phyloP scores from a whole-genome alignment of 1,284 basidiomycete genomes.

The Rhodotorula sp. region DNA sequence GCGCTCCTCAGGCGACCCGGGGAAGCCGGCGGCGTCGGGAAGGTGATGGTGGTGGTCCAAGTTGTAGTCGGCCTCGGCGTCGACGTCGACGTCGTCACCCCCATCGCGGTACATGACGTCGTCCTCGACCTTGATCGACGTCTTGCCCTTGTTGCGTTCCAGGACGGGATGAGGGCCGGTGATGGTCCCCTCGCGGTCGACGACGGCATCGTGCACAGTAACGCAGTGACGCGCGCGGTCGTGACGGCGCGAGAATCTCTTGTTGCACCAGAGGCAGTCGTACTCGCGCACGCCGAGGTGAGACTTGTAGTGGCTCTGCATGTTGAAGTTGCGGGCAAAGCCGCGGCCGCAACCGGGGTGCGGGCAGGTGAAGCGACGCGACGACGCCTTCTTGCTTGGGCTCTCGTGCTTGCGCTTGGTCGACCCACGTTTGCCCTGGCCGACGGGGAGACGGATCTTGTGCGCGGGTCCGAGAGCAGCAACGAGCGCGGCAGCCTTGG shows the following conservation, averaged over 20 bases:
- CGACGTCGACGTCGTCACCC: not conserved
- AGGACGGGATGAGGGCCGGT: slow-evolving; percentile 1
- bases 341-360: slow-evolving; percentile 40
- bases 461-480: slow-evolving; percentile 9
- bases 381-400: slow-evolving; percentile 26
- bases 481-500: not conserved
- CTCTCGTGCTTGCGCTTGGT: slow-evolving; percentile 17
- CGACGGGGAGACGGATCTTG: slow-evolving; percentile 30
- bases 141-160: not conserved
- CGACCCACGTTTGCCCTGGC: slow-evolving; percentile 26
- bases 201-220: slow-evolving; percentile 39
- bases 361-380: slow-evolving; percentile 39
- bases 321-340: slow-evolving; percentile 46
- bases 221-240: slow-evolving; percentile 44
- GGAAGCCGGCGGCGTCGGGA: not conserved
- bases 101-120: not conserved
- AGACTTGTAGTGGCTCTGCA: slow-evolving; percentile 41
- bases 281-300: slow-evolving; percentile 41
- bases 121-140: not conserved
- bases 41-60: not conserved
- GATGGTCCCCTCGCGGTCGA: slow-evolving; percentile 29
- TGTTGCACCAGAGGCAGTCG: slow-evolving; percentile 42
- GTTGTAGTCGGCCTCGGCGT: not conserved
- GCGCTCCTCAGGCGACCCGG: slow-evolving; percentile 3
- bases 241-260: slow-evolving; percentile 44